Conservation (phyloP, 2,329 filamentous ascomycete species). For the Calonectria hongkongensis region DNA sequence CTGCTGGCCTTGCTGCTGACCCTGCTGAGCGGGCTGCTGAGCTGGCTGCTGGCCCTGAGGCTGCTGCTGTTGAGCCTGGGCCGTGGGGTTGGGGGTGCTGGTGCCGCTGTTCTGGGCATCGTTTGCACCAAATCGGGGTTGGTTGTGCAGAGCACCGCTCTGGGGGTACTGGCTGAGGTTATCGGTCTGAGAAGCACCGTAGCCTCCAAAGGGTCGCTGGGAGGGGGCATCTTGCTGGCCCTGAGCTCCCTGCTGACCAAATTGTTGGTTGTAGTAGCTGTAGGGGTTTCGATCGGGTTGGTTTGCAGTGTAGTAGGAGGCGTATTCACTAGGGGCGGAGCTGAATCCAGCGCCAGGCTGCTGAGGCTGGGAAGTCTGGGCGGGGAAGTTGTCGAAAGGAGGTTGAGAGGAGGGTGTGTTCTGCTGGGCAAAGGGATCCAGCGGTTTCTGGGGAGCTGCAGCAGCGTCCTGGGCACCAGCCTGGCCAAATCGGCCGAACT, state of each 20-base stretch:
- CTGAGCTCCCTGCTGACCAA: slow-evolving; percentile 75
- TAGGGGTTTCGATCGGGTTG: slow-evolving; percentile 83
- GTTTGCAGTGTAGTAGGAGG: slow-evolving; percentile 89
- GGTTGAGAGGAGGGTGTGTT: slow-evolving; percentile 68
- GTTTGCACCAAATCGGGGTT: slow-evolving; percentile 75
- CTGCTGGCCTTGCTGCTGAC: slow-evolving; percentile 68
- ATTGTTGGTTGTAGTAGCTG: slow-evolving; percentile 84
- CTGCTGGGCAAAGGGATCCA: slow-evolving; percentile 91
- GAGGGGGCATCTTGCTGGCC: slow-evolving; percentile 83
- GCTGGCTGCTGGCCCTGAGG: slow-evolving; percentile 61
- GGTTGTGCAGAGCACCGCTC: slow-evolving; percentile 75
- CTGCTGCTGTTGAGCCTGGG: slow-evolving; percentile 69
- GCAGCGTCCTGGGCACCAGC: slow-evolving; percentile 74
- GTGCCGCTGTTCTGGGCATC: slow-evolving; percentile 91
- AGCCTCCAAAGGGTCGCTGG: slow-evolving; percentile 86
- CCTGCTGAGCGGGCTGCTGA: slow-evolving; percentile 64
- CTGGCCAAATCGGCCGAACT: slow-evolving; percentile 83
- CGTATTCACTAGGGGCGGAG: slow-evolving; percentile 86
- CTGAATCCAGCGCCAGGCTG: slow-evolving; percentile 81
- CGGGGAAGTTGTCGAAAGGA: slow-evolving; percentile 78
- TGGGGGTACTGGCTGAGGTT: slow-evolving; percentile 83
- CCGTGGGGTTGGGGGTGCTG: slow-evolving; percentile 89
- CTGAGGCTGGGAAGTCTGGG: slow-evolving; percentile 76
- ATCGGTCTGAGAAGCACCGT: slow-evolving; percentile 79
- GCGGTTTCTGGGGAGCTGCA: slow-evolving; percentile 82